Evolutionary conservation across 345 rosid genomes (phyloP).

Genomic region (Citrus mangshanensis): DNA sequence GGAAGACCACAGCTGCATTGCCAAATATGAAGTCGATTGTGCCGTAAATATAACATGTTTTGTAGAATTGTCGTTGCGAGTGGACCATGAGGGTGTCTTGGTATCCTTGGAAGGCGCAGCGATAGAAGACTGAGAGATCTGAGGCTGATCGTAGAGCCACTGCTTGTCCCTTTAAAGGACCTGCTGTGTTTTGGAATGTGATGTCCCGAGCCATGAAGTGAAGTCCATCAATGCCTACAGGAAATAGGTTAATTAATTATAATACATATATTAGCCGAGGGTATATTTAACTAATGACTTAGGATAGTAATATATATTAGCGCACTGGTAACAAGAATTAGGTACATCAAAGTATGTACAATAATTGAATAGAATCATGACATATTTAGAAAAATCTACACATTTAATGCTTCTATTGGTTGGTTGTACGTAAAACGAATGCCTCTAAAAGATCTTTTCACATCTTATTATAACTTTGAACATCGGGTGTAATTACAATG

Average conservation of each 20-base stretch:
- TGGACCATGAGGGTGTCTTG: slow-evolving; percentile 85
- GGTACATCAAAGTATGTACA: no score
- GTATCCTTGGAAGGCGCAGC: slow-evolving; percentile 67
- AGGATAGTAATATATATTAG: not conserved
- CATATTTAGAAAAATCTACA: no score
- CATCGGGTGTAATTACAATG: no score
- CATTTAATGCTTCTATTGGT: no score
- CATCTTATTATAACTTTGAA: no score
- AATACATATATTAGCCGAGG: not conserved
- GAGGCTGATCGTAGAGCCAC: slow-evolving; percentile 86
- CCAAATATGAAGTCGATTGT: slow-evolving; percentile 88
- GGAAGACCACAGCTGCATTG: slow-evolving; percentile 83
- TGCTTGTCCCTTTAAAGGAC: slow-evolving; percentile 72
- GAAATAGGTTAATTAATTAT: not conserved
- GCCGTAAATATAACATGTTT: slow-evolving; percentile 74
- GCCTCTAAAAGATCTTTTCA: no score
- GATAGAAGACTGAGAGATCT: slow-evolving; percentile 80
- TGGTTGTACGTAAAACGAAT: no score
- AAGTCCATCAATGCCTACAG: slow-evolving; percentile 65
- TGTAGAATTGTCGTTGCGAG: slow-evolving; percentile 81
- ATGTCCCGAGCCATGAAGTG: slow-evolving; percentile 72
- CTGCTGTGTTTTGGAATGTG: slow-evolving; percentile 71
- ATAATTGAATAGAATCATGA: no score
- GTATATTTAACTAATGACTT: not conserved
- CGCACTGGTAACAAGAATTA: no score